Base-by-base conservation (phyloP, 1,284 basidiomycete species). In the Phylloboletellus chloephorus region DNA sequence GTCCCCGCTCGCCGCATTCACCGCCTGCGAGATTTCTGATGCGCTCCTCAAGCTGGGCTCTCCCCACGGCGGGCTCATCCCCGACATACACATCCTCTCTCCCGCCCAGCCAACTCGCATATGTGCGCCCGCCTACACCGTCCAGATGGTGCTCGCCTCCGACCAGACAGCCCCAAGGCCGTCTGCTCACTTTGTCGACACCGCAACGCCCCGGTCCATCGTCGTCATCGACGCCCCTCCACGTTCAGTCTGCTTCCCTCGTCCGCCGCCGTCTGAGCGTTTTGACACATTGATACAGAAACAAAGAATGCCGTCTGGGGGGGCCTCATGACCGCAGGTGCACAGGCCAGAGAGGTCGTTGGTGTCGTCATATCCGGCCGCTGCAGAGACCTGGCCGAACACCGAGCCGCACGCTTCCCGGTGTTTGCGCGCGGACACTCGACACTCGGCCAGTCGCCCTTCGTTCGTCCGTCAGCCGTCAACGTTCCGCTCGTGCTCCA, bases 271-370 rank as follows among this genome's bases (percentile, higher is more conserved):
- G 38, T 31, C 31, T 37, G 19, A 34, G 12, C 5, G 3, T 10
- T 15, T 10, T 53, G 37, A 61, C 39, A 16, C 21, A 2, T 21
- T 11, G 20, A 9, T 39, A 37, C 60, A 90, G 87, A 80, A 49
- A 68, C 72, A 32, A 88, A 85, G 60, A 91, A 85, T 50, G 90
- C 90, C 1, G 84, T 90, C 0, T 93, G 92, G 87, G 92, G 92
- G 7, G 92, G 91, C 3, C 73, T 95, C 23, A 91, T 95, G 88
- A 84, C 88, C 1, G 83, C 87, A 0, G 83, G 89, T 12, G 89
- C 91, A 0, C 76, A 80, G 54, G 68, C 75, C 10, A 76, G 81
- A 30, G 74, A 74, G 16, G 80, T 80, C 4, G 65, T 72, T 12
- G 91, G 88, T 5, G 87, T 88, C 24, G 69, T 95, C 35, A 82